Conservation (phyloP, 1,284 basidiomycete genomes). For the Rhodotorula sp. region DNA sequence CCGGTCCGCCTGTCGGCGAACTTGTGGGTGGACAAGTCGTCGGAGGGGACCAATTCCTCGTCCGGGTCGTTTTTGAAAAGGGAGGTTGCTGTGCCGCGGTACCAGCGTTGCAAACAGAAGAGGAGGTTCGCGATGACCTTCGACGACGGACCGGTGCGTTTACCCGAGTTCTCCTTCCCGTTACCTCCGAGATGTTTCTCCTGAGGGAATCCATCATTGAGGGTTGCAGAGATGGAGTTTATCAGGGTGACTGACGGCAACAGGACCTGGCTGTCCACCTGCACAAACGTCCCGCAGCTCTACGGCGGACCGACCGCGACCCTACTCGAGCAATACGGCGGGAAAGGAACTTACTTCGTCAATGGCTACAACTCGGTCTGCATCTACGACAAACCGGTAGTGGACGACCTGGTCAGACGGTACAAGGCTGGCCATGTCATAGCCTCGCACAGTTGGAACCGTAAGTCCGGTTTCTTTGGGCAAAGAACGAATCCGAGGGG, state of each 20-base stretch:
- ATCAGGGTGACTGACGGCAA: too few species aligned
- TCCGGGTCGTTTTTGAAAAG: not conserved
- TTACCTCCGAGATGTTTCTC: too few species aligned
- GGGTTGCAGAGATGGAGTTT: too few species aligned
- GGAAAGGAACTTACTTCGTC: slow-evolving; percentile 42
- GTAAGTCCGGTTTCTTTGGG: slow-evolving; percentile 6
- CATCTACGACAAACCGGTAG: slow-evolving; percentile 41
- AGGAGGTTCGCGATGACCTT: slow-evolving; percentile 40
- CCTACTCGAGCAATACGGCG: slow-evolving; percentile 24
- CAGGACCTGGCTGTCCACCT: too few species aligned
- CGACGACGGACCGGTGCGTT: slow-evolving; percentile 40
- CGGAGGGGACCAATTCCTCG: not conserved
- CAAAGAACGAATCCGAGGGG: too few species aligned
- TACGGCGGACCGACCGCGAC: slow-evolving; percentile 40
- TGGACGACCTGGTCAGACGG: slow-evolving; percentile 33
- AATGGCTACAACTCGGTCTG: slow-evolving; percentile 46
- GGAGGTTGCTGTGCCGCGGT: not conserved
- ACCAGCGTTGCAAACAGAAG: slow-evolving; percentile 21
- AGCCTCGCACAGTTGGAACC: slow-evolving; percentile 43
- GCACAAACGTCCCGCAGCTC: not conserved
- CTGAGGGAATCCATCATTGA: too few species aligned
- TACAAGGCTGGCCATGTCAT: slow-evolving; percentile 46
- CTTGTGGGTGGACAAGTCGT: too few species aligned
- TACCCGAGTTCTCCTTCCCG: not conserved
- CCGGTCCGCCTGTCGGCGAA: too few species aligned